phyloP scores from a whole-genome alignment of 768 basidiomycete species.

The Panaeolus papilionaceus region DNA sequence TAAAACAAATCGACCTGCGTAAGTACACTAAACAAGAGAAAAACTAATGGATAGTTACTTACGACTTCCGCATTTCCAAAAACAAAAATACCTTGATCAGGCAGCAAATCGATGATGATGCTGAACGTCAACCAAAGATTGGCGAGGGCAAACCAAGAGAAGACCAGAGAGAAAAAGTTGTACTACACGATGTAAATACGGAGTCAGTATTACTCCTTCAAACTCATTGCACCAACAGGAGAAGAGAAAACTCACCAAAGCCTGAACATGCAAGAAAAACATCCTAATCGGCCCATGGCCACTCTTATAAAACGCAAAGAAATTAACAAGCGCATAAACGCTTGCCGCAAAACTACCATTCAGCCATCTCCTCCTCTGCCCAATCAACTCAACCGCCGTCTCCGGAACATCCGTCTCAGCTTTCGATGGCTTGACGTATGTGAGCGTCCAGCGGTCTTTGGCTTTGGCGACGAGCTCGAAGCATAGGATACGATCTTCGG shows the following conservation, averaged over 20 bases:
- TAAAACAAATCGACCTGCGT: slow-evolving; percentile 30
- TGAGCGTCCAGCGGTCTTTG: slow-evolving; percentile 86
- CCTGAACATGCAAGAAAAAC: slow-evolving; percentile 97
- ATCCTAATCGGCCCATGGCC: slow-evolving; percentile 90
- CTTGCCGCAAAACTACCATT: slow-evolving; percentile 97
- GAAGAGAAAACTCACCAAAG: slow-evolving; percentile 59
- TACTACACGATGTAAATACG: slow-evolving; percentile 53
- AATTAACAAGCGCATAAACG: slow-evolving; percentile 92
- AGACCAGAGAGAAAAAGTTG: slow-evolving; percentile 82
- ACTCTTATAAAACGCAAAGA: slow-evolving; percentile 87
- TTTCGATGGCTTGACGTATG: slow-evolving; percentile 92
- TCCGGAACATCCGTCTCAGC: slow-evolving; percentile 98
- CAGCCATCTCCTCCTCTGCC: slow-evolving; percentile 95
- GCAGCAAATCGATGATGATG: slow-evolving; percentile 91
- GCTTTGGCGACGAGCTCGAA: slow-evolving; percentile 96
- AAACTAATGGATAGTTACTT: slow-evolving; percentile 34
- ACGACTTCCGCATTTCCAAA: slow-evolving; percentile 80
- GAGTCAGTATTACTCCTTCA: not conserved
- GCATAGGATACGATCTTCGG: slow-evolving; percentile 96
- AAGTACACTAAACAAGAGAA: slow-evolving; percentile 5
- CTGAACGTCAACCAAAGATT: slow-evolving; percentile 96
- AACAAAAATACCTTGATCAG: slow-evolving; percentile 54
- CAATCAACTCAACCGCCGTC: slow-evolving; percentile 88
- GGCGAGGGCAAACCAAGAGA: slow-evolving; percentile 93
- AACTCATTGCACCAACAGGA: not conserved